Evolutionary conservation across 1,284 basidiomycete species (phyloP).

Genomic region (Gomphus bonarii): DNA sequence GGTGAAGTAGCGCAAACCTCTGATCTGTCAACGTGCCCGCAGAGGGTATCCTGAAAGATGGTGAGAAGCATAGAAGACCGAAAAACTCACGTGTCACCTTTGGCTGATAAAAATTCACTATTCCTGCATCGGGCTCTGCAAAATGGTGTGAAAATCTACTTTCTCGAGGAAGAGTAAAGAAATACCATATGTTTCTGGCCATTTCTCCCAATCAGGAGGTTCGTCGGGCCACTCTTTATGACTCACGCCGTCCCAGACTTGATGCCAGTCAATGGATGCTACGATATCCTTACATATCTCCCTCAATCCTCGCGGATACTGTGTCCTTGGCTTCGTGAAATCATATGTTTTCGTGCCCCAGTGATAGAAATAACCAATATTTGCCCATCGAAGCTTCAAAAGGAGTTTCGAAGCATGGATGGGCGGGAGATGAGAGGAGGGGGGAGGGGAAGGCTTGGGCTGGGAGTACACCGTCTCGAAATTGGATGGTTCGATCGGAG

Average conservation of each 20-base stretch:
- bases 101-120: slow-evolving; percentile 85
- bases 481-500: slow-evolving; percentile 43
- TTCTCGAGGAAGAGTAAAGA: not conserved
- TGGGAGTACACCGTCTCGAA: slow-evolving; percentile 34
- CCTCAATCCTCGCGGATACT: slow-evolving; percentile 46
- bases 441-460: slow-evolving; percentile 46
- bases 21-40: slow-evolving; percentile 89
- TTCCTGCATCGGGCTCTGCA: slow-evolving; percentile 85
- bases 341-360: slow-evolving; percentile 92
- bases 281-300: slow-evolving; percentile 57
- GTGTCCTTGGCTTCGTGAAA: slow-evolving; percentile 56
- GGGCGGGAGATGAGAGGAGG: slow-evolving; percentile 45
- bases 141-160: slow-evolving; percentile 1
- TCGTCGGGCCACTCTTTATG: slow-evolving; percentile 39
- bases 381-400: slow-evolving; percentile 80
- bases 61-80: not conserved
- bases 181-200: slow-evolving; percentile 69
- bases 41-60: slow-evolving; percentile 63
- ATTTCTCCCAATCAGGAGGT: slow-evolving; percentile 52
- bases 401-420: slow-evolving; percentile 41
- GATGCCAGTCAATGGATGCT: slow-evolving; percentile 51
- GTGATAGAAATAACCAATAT: slow-evolving; percentile 87
- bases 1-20: slow-evolving; percentile 82
- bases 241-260: slow-evolving; percentile 37
- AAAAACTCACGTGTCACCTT: slow-evolving; percentile 29